Evolutionary conservation across 495 filamentous ascomycete genomes (phyloP).

Genomic region (Neurospora sp.): DNA sequence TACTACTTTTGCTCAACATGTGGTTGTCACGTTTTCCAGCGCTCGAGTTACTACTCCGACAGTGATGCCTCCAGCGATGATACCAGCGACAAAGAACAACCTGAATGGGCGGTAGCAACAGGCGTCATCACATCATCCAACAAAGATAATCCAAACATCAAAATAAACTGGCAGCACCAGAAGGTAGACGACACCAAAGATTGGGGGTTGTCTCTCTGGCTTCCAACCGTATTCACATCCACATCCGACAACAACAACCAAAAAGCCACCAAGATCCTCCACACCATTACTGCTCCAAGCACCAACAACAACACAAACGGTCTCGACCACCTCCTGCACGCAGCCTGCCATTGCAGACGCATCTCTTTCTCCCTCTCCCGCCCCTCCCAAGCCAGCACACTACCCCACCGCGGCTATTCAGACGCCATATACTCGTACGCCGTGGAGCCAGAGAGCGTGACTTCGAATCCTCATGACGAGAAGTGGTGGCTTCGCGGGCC

Average conservation of each 20-base stretch:
- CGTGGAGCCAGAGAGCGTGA: constrained; percentile 30
- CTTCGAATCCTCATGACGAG: constrained; percentile 26
- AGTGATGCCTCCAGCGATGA: not conserved
- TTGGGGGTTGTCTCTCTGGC: constrained; percentile 46
- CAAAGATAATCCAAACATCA: not conserved
- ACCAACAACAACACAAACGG: constrained; percentile 7
- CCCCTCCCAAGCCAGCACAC: constrained; percentile 18
- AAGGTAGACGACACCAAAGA: constrained; percentile 43
- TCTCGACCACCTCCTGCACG: constrained; percentile 19
- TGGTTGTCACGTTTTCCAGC: constrained; percentile 51
- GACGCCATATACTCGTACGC: constrained; percentile 24
- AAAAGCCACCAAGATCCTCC: not conserved
- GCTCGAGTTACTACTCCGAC: not conserved
- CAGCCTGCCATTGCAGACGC: constrained; percentile 31
- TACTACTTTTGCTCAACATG: constrained; percentile 63
- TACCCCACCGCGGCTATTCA: constrained; percentile 20
- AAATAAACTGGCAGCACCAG: constrained; percentile 36
- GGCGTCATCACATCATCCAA: not conserved
- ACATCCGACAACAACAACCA: constrained; percentile 6
- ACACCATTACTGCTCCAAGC: not conserved
- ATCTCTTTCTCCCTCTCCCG: constrained; percentile 34
- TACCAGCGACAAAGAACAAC: not conserved
- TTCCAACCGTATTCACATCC: constrained; percentile 17
- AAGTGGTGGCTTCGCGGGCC: constrained; percentile 29
- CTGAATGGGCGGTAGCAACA: not conserved